Evolutionary conservation across 2,329 filamentous ascomycete genomes (phyloP), one percentile per base, ranked within the genome.

Genomic region (Aspergillus intermedius): DNA sequence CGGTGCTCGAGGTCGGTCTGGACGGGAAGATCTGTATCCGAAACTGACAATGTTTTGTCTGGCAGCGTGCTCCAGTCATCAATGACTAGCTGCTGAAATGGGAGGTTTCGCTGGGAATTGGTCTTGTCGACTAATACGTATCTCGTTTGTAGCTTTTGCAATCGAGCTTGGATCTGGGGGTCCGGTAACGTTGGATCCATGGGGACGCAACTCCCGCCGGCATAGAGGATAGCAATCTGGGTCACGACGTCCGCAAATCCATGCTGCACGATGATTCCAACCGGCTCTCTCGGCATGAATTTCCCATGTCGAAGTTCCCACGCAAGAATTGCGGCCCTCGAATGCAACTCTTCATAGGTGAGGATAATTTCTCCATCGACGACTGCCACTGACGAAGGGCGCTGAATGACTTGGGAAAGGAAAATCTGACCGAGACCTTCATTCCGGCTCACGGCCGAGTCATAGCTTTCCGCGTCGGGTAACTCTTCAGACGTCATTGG

Each of bases 211-310:
- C 46, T 59, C 2, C 52, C 58, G 2, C 58, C 59, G 4, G 57
- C 58, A 42, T 55, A 56, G 7, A 60, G 41, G n/a, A 62, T 47
- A 3, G 57, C 59, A 12, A 61, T 32, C 37, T 62, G 60, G 12
- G 58, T 45, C 10, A 61, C 39, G 5, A 56, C 46, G 23, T 60
- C 49, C n/a, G 21, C 22, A 12, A 55, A 34, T 1, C 59, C 58
- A 40, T 49, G 53, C 13, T 47, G 44, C 6, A 54, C 52, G 5
- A 60, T 25, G 30, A 60, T 55, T 3, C 52, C 60, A n/a, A 61
- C 49, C 1, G 52, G 52, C 34, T 60, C 57, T 25, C 52, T 49
- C 2, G 35, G 7, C 3, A 21, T 13, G 17, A 53, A 40, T 12
- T 8, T 7, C 3, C 34, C 21, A n/a, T 45, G 19, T 9, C 10